Evolutionary conservation across 139 green algal species (phyloP).

Genomic region (Picochlorum sp.): DNA sequence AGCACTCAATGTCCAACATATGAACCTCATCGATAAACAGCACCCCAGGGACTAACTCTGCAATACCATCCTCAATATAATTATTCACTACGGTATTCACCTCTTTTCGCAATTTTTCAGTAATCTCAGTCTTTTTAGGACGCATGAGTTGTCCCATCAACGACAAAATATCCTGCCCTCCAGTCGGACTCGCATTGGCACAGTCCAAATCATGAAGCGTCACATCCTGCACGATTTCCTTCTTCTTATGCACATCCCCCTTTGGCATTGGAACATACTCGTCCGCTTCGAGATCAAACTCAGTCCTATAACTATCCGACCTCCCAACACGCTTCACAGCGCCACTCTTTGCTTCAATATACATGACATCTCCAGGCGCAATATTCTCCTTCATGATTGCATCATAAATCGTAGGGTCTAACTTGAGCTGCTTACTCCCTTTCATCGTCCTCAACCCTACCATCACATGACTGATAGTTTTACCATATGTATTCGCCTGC

Average conservation of each 20-base stretch:
- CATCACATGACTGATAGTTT: slow-evolving; percentile 84
- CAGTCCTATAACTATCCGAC: slow-evolving; percentile 88
- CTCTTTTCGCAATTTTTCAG: slow-evolving; percentile 95
- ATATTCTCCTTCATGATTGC: slow-evolving; percentile 88
- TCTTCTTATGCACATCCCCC: slow-evolving; percentile 99
- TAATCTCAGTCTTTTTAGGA: slow-evolving; percentile 99
- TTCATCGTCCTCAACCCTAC: slow-evolving; percentile 94
- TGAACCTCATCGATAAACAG: slow-evolving; percentile 97
- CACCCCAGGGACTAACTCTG: slow-evolving; percentile 95
- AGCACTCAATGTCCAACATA: slow-evolving; percentile 99
- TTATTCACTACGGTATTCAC: slow-evolving; percentile 91
- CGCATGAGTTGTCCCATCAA: slow-evolving; percentile 95
- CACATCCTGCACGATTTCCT: slow-evolving; percentile 98
- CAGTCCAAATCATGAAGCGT: slow-evolving; percentile 96
- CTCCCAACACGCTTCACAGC: slow-evolving; percentile 93
- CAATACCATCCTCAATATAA: slow-evolving; percentile 47
- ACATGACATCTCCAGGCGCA: slow-evolving; percentile 91
- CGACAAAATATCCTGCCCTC: slow-evolving; percentile 87
- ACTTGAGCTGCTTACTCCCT: slow-evolving; percentile 94
- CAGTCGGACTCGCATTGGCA: slow-evolving; percentile 88
- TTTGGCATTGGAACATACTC: slow-evolving; percentile 99
- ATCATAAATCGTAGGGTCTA: slow-evolving; percentile 97
- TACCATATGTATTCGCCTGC: slow-evolving; percentile 67
- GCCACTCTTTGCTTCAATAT: slow-evolving; percentile 96
- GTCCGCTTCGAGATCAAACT: slow-evolving; percentile 98